These are phyloP conservation scores for Lactarius tabidus DNA, from an alignment of 768 basidiomycete species.

Conservation along the genomic window DNA sequence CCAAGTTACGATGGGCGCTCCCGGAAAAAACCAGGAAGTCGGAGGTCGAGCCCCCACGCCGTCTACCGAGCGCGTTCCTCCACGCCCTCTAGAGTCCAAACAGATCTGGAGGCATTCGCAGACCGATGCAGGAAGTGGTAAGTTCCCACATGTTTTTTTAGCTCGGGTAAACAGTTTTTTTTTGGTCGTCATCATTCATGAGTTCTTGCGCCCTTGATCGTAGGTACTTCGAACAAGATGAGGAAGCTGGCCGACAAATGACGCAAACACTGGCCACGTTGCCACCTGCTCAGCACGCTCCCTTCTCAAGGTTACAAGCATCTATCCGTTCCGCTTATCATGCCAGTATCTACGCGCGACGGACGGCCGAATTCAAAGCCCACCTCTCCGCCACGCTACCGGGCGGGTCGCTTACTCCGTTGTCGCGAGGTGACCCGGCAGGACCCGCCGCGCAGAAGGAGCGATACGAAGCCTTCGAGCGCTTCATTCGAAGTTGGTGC, in stretches of 20 bases:
- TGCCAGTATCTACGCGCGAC: conserved; percentile 68
- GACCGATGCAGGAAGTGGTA: conserved; percentile 77
- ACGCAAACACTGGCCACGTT: conserved; percentile 77
- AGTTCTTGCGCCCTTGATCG: conserved; percentile 1
- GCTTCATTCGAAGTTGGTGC: conserved; percentile 80
- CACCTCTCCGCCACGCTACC: conserved; percentile 74
- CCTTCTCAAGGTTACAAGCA: conserved; percentile 82
- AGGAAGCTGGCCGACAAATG: conserved; percentile 73
- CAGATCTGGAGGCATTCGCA: conserved; percentile 75
- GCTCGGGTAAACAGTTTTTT: background rate
- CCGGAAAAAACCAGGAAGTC: conserved; percentile 16
- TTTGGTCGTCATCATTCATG: conserved; percentile 3
- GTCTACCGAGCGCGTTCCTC: conserved; percentile 58
- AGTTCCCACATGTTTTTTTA: conserved; percentile 24
- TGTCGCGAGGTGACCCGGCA: conserved; percentile 61
- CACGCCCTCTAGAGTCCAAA: conserved; percentile 62
- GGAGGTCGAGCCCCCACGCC: conserved; percentile 56
- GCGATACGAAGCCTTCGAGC: conserved; percentile 67
- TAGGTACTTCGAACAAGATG: conserved; percentile 85
- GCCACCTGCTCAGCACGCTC: conserved; percentile 79
- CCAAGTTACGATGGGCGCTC: conserved; percentile 18
- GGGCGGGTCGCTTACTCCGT: conserved; percentile 74
- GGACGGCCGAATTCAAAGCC: conserved; percentile 82
- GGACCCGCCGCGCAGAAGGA: conserved; percentile 70
- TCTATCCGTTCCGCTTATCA: conserved; percentile 85